Evolutionary conservation across 2,329 filamentous ascomycete genomes (phyloP).

Genomic region (Ophiostoma piceae): DNA sequence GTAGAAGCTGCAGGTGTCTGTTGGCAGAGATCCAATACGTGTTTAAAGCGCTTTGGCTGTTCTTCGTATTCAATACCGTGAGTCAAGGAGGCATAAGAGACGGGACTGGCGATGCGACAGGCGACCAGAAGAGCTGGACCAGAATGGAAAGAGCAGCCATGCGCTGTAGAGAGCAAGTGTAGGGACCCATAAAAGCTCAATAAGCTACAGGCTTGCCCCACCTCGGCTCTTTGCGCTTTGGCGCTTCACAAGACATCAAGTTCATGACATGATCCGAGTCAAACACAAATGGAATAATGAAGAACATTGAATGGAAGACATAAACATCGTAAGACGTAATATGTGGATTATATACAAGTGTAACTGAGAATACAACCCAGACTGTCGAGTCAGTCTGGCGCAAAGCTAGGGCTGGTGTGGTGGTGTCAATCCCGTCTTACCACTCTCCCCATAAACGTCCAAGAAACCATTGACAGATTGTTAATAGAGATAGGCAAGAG

Average conservation of each 20-base stretch:
- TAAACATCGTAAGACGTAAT: not conserved
- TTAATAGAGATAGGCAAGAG: not conserved
- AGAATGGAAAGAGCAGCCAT: not conserved
- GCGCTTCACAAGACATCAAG: not conserved
- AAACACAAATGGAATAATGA: not conserved
- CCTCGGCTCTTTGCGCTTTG: not conserved
- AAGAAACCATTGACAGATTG: not conserved
- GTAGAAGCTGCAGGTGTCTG: not conserved
- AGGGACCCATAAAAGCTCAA: not conserved
- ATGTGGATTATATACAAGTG: not conserved
- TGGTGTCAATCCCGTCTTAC: not conserved
- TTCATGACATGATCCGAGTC: not conserved
- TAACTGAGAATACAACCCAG: not conserved
- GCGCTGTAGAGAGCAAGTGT: not conserved
- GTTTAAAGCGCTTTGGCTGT: not conserved
- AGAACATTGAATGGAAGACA: not conserved
- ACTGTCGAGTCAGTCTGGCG: slow-evolving; percentile 3
- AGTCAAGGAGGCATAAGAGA: not conserved
- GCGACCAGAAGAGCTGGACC: not conserved
- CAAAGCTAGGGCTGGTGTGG: not conserved
- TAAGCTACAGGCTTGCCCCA: not conserved
- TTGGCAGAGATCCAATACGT: not conserved
- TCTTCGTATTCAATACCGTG: not conserved
- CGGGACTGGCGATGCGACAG: not conserved
- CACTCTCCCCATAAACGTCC: not conserved